Evolutionary conservation across 192 early-diverging fungal species (phyloP).

Genomic region (Rhizophagus clarus): DNA sequence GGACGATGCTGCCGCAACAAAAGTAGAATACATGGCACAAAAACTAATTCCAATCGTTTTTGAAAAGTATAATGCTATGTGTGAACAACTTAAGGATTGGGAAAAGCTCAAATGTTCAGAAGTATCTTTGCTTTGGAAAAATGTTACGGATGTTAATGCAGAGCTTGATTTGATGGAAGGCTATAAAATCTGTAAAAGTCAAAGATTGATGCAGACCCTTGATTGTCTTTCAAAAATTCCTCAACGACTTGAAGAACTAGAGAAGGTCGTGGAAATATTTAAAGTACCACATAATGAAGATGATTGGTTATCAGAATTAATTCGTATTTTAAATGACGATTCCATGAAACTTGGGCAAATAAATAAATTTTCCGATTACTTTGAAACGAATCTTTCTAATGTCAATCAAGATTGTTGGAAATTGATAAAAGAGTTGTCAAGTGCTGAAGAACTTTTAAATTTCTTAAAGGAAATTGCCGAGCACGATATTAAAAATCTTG

Average conservation of each 20-base stretch:
- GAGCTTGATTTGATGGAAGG: conserved; percentile 19
- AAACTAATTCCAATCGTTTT: neutral
- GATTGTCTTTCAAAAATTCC: conserved; percentile 1
- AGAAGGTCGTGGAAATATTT: neutral
- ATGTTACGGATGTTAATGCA: neutral
- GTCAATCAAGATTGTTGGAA: neutral
- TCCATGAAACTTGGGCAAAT: neutral
- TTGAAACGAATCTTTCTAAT: neutral
- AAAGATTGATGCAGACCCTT: neutral
- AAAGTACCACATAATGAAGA: neutral
- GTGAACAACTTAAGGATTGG: neutral
- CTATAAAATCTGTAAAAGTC: no score
- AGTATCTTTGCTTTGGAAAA: neutral
- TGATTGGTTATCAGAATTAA: neutral
- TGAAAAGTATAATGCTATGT: neutral
- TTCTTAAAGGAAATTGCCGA: neutral
- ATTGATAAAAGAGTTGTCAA: conserved; percentile 5
- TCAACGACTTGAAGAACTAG: neutral
- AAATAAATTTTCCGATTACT: neutral
- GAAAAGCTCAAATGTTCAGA: neutral
- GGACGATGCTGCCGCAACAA: neutral
- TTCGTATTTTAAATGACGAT: neutral
- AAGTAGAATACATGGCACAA: neutral
- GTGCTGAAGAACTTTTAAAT: neutral
- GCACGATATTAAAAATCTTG: conserved; percentile 32